phyloP scores from a whole-genome alignment of 129 eudicot genomes.

The Mikania micrantha region DNA sequence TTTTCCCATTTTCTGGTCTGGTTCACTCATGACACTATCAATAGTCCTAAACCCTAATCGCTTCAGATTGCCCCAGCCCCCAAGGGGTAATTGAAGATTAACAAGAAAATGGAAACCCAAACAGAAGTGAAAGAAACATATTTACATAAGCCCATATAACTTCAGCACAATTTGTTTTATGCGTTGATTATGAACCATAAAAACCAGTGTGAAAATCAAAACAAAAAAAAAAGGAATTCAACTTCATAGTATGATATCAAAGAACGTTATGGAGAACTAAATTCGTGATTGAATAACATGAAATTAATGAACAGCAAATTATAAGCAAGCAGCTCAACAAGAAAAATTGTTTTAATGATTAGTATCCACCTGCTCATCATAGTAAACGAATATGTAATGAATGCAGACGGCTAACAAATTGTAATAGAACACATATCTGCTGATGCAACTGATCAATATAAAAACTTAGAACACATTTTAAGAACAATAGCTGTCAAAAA shows the following conservation, averaged over 20 bases:
- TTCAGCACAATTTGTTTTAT: background rate
- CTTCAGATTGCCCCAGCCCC: background rate
- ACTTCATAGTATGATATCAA: background rate
- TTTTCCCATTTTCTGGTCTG: too few species aligned
- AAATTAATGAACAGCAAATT: background rate
- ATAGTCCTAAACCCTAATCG: background rate
- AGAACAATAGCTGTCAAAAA: background rate
- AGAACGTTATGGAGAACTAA: background rate
- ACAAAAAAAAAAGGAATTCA: background rate
- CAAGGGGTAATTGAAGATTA: background rate
- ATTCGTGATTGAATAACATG: background rate
- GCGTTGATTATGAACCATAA: background rate
- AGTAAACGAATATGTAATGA: background rate
- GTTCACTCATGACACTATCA: too few species aligned
- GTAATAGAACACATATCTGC: background rate
- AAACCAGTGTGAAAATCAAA: background rate
- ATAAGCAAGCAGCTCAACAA: constrained; percentile 1
- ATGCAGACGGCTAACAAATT: too few species aligned
- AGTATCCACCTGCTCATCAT: background rate
- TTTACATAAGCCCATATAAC: background rate
- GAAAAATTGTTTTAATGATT: background rate
- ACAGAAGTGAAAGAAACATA: background rate
- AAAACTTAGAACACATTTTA: background rate
- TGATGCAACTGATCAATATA: background rate
- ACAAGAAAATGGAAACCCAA: background rate